phyloP scores from a whole-genome alignment of 345 rosid genomes.

The Acer yangbiense region DNA sequence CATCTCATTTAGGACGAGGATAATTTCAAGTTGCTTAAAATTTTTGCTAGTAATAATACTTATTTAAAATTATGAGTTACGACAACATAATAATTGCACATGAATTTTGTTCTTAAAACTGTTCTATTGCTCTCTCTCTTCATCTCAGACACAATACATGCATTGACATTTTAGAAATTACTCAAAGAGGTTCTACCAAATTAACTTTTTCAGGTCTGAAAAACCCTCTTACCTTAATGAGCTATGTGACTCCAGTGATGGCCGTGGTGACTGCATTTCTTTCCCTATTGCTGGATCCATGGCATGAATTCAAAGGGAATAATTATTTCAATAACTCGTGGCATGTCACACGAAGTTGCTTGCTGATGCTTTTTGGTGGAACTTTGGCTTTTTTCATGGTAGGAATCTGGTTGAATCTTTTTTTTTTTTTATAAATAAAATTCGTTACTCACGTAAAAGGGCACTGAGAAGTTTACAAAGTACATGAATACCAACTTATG shows the following conservation, averaged over 20 bases:
- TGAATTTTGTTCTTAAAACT: not conserved
- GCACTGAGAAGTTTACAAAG: not conserved
- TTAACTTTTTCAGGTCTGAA: conserved; percentile 64
- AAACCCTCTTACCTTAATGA: conserved; percentile 89
- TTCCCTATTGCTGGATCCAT: conserved; percentile 90
- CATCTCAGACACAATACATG: not conserved
- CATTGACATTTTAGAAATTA: not conserved
- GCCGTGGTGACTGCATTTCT: conserved; percentile 77
- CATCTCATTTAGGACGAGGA: not conserved
- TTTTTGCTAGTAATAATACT: not conserved
- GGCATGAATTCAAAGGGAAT: conserved; percentile 72
- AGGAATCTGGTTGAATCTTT: conserved; percentile 23
- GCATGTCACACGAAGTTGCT: conserved; percentile 81
- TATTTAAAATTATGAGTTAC: not conserved
- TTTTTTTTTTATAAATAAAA: not conserved
- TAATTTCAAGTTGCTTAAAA: not conserved
- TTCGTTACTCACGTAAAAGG: not conserved
- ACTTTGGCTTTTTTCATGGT: conserved; percentile 95
- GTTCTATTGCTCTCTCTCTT: not conserved
- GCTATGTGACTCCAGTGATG: conserved; percentile 88
- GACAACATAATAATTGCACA: not conserved
- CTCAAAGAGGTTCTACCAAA: conserved; percentile 6
- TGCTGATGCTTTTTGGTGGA: conserved; percentile 96
- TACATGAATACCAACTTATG: not conserved
- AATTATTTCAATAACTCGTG: conserved; percentile 79